Conservation (phyloP, 148 eudicot species). For the Cornus suecica region DNA sequence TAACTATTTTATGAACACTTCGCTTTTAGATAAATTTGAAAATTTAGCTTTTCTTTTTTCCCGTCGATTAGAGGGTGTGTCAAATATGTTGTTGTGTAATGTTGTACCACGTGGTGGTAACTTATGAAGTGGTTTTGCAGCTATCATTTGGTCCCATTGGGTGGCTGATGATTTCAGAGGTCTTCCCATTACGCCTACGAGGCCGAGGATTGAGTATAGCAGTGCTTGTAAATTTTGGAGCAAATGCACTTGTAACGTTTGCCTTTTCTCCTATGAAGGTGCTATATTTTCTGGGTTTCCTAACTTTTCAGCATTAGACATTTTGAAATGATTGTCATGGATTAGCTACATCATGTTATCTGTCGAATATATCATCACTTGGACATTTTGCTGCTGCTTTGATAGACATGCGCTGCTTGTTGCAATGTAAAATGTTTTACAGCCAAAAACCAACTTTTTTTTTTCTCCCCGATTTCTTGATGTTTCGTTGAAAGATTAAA, state of each 20-base stretch:
- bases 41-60: not conserved
- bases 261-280: constrained; percentile 96
- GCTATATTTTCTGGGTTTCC: not conserved
- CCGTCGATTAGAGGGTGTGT: not conserved
- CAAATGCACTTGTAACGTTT: constrained; percentile 87
- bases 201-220: constrained; percentile 91
- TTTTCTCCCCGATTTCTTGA: too few species aligned
- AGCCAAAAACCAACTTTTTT: too few species aligned
- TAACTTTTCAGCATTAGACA: not conserved
- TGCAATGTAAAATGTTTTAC: too few species aligned
- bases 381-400: not conserved
- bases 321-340: not conserved
- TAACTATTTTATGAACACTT: not conserved
- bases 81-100: not conserved
- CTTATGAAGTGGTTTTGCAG: constrained; percentile 38
- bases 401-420: not conserved
- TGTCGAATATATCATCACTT: not conserved
- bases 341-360: not conserved
- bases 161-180: constrained; percentile 97
- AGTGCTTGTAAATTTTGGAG: constrained; percentile 83
- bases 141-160: constrained; percentile 99
- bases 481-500: too few species aligned
- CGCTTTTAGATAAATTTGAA: not conserved
- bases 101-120: constrained; percentile 5
- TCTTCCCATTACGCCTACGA: constrained; percentile 89